Evolutionary conservation across 2,329 filamentous ascomycete species (phyloP), one percentile per base, ranked within the genome.

Genomic region (Cladosporium phlei): DNA sequence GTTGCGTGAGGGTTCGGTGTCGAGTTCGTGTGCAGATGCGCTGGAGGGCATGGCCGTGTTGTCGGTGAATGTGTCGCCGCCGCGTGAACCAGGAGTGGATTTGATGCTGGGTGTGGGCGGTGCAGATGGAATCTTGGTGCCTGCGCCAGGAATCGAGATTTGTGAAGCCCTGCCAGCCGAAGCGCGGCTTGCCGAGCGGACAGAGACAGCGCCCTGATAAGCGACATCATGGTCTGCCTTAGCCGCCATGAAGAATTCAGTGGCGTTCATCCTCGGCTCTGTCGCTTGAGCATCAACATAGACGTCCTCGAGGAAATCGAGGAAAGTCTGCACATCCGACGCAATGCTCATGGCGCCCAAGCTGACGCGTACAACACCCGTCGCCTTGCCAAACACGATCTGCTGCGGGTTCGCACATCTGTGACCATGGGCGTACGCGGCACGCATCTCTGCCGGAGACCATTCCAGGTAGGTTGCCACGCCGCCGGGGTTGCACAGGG

Each of bases 341-440:
- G 69, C 59, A 2, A 76, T 81, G 51, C 74, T 81, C 77, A 80
- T 80, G 10, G 79, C 78, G 0, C 81, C 80, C 2, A 84, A 65
- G 49, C 77, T 81, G 5, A 74, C 76, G 16, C 81, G 70, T 5
- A 82, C 77, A 33, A 83, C 78, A 0, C 80, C 80, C 20, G 78
- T 80, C 1, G 78, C 72, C 35, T 74, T 69, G 14, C 75, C 72
- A 9, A 75, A 65, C 49, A 80, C 72, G 20, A 81, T 58, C 52
- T 78, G 73, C 17, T 72, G 68, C 2, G 74, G 75, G 20, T 75
- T 70, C 1, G 73, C 69, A 54, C 80, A 84, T 24, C 77, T 71
- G 60, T 82, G 76, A 0, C 80, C 80, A 3, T 72, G 71, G 1
- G 73, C 75, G 47, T 74, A 76, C 12, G 78, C 74, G 3, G 70